Evolutionary conservation across 345 rosid species (phyloP).

Genomic region (Eucalyptus paniculata): DNA sequence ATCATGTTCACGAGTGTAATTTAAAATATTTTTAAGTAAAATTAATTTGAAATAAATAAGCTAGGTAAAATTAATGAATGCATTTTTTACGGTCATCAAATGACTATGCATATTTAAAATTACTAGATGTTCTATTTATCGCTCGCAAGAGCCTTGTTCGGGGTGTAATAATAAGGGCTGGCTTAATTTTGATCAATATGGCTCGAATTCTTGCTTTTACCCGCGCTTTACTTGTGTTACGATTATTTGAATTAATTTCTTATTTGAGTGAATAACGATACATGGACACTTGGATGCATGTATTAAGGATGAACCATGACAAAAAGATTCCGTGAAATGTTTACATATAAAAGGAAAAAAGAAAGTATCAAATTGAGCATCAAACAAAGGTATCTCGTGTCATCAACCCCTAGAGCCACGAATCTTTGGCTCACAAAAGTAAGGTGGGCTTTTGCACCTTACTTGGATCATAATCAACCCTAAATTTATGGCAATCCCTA

Average conservation of each 20-base stretch:
- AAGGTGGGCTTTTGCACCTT: neutral
- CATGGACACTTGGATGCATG: neutral
- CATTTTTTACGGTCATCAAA: too few relatives aligned
- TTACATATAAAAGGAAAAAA: neutral
- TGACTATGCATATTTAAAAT: too few relatives aligned
- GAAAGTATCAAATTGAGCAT: neutral
- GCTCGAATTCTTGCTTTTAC: neutral
- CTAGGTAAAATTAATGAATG: too few relatives aligned
- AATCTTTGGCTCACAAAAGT: neutral
- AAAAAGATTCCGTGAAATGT: neutral
- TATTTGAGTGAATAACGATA: neutral
- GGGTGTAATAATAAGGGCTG: too few relatives aligned
- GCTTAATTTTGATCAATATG: too few relatives aligned
- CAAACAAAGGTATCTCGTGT: neutral
- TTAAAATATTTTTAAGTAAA: too few relatives aligned
- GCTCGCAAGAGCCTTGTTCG: too few relatives aligned
- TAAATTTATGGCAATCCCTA: too few relatives aligned
- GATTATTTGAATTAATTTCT: too few relatives aligned
- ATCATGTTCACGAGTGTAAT: too few relatives aligned
- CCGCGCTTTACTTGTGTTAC: neutral
- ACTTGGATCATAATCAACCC: neutral
- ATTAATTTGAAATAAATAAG: neutral
- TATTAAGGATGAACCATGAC: neutral
- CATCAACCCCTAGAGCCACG: neutral
- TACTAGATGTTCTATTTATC: too few relatives aligned